Evolutionary conservation across 192 early-diverging fungal genomes (phyloP).

Genomic region (Linnemannia zychae): DNA sequence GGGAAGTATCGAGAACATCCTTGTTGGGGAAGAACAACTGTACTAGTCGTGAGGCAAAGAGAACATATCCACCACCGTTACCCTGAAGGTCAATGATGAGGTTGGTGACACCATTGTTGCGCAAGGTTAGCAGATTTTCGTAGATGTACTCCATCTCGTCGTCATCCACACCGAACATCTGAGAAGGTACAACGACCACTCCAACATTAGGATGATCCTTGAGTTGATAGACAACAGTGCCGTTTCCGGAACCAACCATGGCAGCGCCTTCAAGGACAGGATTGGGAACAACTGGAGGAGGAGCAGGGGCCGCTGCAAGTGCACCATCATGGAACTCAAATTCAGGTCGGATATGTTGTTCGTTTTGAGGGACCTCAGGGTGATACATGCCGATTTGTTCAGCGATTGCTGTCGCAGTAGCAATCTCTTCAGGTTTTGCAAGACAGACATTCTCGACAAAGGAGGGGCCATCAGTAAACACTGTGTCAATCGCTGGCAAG

Average conservation of each 20-base stretch:
- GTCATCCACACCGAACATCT: neutral
- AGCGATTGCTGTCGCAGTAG: no score
- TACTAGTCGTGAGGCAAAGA: neutral
- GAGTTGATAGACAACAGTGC: constrained; percentile 30
- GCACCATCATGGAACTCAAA: no score
- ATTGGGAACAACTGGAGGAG: no score
- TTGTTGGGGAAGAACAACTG: constrained; percentile 20
- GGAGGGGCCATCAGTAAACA: neutral
- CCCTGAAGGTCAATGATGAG: constrained; percentile 18
- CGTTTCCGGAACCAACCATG: neutral
- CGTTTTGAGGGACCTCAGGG: no score
- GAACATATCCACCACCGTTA: constrained; percentile 19
- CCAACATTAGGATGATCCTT: constrained; percentile 21
- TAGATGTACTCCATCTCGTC: constrained; percentile 5
- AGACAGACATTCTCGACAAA: neutral
- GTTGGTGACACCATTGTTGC: constrained; percentile 3
- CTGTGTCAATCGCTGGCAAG: neutral
- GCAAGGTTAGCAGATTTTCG: neutral
- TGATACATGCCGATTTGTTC: no score
- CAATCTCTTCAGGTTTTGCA: neutral
- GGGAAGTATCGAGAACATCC: neutral
- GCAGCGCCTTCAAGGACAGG: no score
- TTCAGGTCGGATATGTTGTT: no score
- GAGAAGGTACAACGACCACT: constrained; percentile 12
- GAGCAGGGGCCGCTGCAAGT: no score